These are phyloP conservation scores for Pisolithus orientalis DNA, from an alignment of 768 basidiomycete species.

Conservation along the genomic window DNA sequence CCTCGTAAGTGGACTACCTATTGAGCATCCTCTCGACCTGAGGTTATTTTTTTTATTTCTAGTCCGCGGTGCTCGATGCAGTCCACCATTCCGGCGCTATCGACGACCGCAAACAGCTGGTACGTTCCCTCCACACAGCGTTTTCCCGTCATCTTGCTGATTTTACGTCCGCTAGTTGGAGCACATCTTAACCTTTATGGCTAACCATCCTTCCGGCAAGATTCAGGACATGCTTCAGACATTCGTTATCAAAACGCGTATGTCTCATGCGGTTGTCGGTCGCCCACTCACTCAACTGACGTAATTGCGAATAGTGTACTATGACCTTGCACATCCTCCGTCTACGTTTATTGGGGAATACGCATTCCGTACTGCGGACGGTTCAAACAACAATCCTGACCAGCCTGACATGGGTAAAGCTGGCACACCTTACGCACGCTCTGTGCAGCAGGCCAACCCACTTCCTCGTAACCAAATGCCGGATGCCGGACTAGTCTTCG, in stretches of 20 bases:
- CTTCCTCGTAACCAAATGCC: slow-evolving; percentile 66
- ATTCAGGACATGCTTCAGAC: slow-evolving; percentile 34
- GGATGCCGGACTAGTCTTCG: slow-evolving; percentile 76
- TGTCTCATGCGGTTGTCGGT: slow-evolving; percentile 19
- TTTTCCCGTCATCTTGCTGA: not conserved
- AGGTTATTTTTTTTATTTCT: not conserved
- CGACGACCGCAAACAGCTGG: slow-evolving; percentile 75
- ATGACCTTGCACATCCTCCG: slow-evolving; percentile 77
- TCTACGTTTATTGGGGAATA: slow-evolving; percentile 61
- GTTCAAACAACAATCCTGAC: slow-evolving; percentile 67
- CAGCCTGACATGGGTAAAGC: slow-evolving; percentile 73
- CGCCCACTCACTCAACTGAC: not conserved
- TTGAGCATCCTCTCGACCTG: not conserved
- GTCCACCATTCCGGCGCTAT: slow-evolving; percentile 54
- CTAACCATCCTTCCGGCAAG: slow-evolving; percentile 46
- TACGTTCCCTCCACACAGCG: slow-evolving; percentile 28
- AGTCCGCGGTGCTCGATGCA: slow-evolving; percentile 60
- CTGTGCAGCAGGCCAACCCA: slow-evolving; percentile 64
- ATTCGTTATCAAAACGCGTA: slow-evolving; percentile 48
- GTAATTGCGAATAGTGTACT: slow-evolving; percentile 49
- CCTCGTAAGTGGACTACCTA: slow-evolving; percentile 10
- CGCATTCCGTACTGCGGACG: slow-evolving; percentile 71
- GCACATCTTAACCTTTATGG: slow-evolving; percentile 57
- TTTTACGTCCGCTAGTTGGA: slow-evolving; percentile 49
- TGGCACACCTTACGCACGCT: slow-evolving; percentile 73